Evolutionary conservation across 495 filamentous ascomycete species (phyloP).

Genomic region (Trichoderma parareesei): DNA sequence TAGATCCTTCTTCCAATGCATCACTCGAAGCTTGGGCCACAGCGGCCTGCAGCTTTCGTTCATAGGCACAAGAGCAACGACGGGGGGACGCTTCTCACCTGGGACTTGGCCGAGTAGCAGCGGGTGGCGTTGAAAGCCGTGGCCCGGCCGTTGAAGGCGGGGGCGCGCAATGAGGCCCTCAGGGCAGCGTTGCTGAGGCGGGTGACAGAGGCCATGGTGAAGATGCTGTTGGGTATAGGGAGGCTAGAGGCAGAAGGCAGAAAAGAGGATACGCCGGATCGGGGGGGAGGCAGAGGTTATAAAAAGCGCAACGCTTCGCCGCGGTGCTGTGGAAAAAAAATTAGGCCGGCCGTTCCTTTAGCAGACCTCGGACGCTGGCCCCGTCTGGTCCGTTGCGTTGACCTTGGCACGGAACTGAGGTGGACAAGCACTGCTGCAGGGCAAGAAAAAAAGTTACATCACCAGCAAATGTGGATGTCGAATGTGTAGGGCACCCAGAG

Average conservation of each 20-base stretch:
- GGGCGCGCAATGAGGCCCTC: conserved; percentile 59
- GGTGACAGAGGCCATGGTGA: conserved; percentile 68
- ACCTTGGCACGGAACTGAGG: background rate
- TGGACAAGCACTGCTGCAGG: background rate
- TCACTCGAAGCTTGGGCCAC: background rate
- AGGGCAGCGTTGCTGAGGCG: conserved; percentile 68
- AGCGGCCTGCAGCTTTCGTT: background rate
- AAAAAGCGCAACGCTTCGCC: conserved; percentile 9
- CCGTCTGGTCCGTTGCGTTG: background rate
- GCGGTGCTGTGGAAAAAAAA: conserved; percentile 13
- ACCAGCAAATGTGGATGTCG: background rate
- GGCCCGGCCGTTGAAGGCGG: conserved; percentile 52
- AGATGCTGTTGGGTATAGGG: conserved; percentile 14
- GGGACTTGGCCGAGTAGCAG: conserved; percentile 84
- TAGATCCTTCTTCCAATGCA: no score
- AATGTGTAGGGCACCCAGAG: background rate
- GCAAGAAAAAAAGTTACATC: background rate
- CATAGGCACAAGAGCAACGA: background rate
- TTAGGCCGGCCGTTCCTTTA: conserved; percentile 10
- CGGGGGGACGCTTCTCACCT: conserved; percentile 46
- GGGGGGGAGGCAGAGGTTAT: conserved; percentile 13
- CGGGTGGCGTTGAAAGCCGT: conserved; percentile 73
- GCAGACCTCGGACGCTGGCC: background rate
- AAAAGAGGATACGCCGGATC: conserved; percentile 27
- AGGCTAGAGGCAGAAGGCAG: conserved; percentile 27